A percentile compares a stretch with the other conserved stretches of the same genome.
These are phyloP conservation scores for Aeschynomene evenia DNA, from an alignment of 306 rosid species.

Conservation along the genomic window DNA sequence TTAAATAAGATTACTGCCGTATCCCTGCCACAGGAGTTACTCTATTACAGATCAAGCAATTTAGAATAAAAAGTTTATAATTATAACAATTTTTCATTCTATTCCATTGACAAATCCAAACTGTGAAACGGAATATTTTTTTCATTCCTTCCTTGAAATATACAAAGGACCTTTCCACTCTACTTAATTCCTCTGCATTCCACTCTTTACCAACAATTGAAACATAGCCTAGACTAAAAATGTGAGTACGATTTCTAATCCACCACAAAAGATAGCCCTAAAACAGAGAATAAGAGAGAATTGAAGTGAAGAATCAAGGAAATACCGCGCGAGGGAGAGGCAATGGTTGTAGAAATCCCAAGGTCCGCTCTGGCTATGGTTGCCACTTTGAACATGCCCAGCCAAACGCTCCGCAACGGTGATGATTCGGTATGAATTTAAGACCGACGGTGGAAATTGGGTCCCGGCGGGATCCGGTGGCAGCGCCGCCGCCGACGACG, in stretches of 20 bases:
- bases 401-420: slow-evolving; percentile 41
- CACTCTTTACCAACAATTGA: too few relatives aligned
- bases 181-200: too few relatives aligned
- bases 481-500: neutral
- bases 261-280: too few relatives aligned
- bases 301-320: neutral
- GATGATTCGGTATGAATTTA: slow-evolving; percentile 40
- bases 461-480: slow-evolving; percentile 11
- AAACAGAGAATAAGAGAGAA: neutral
- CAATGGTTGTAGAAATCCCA: slow-evolving; percentile 48
- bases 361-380: neutral
- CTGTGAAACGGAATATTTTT: too few relatives aligned
- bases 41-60: too few relatives aligned
- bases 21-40: too few relatives aligned
- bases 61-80: too few relatives aligned
- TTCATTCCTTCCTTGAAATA: too few relatives aligned
- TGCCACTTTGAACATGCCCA: slow-evolving; percentile 29
- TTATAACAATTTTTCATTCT: too few relatives aligned
- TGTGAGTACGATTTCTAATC: neutral
- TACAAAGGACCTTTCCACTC: too few relatives aligned
- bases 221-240: neutral
- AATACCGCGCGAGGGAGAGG: slow-evolving; percentile 62
- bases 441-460: slow-evolving; percentile 27
- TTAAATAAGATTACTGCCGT: too few relatives aligned
- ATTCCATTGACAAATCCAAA: too few relatives aligned